Evolutionary conservation across 768 basidiomycete species (phyloP), one percentile per base, ranked within the genome.

Genomic region (Phanerodontia chrysosporium): DNA sequence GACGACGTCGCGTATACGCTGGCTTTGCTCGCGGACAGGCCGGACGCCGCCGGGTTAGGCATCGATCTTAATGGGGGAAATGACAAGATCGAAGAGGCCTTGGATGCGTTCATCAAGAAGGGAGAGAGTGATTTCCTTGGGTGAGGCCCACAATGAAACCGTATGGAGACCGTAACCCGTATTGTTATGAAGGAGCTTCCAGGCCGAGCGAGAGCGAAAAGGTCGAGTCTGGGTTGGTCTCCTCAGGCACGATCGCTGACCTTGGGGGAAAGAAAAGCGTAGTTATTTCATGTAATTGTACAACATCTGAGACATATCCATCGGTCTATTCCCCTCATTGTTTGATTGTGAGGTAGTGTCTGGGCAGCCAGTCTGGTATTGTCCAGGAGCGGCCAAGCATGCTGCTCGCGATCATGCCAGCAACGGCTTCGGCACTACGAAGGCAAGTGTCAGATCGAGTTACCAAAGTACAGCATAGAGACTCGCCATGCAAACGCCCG

Each of bases 401-500:
- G 36, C 83, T 79, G 0, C 81, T 78, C 1, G 66, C 49, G 53
- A 89, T 78, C 82, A 89, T 87, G 28, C 78, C 73, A 2, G 78
- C 81, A 3, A 89, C 71, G 2, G 74, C 82, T 66, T 90, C 83
- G 18, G 84, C 88, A 58, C 88, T 88, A 54, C 28, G 16, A 21
- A 39, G 49, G 55, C 49, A 39, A 28, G 16, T 36, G 32, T n/a
- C n/a, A 51, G 49, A 49, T 29, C 7, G 16, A 13, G 30, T 21
- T 22, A 5, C 1, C 22, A 22, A 16, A 30, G 28, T 18, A 3
- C 10, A 12, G 10, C 16, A n/a, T 9, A 7, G 18, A 9, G 28
- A 30, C 27, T 79, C 64, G 87, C 89, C 88, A 90, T 29, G 80
- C 83, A 68, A 80, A 90, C 0, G 86, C 83, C 4, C 87, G 82